phyloP scores from a whole-genome alignment of 1,284 basidiomycete genomes.

The Caloboletus firmus region DNA sequence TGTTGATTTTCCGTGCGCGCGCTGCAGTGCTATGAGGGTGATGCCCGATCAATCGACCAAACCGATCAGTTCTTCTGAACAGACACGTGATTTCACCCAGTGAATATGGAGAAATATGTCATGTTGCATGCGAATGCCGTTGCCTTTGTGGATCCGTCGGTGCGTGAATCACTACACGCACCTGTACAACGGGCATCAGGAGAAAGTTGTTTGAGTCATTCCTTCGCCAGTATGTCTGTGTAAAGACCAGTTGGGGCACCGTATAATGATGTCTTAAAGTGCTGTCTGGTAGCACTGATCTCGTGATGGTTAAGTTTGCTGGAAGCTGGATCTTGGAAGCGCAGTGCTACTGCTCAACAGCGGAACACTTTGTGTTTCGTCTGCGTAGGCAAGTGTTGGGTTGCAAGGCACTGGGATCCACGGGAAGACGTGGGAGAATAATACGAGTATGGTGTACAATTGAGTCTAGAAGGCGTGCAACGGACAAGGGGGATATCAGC shows the following conservation, averaged over 20 bases:
- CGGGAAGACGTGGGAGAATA: background rate
- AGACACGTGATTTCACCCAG: background rate
- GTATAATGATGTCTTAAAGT: background rate
- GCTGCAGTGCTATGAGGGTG: too few relatives aligned
- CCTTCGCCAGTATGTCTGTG: background rate
- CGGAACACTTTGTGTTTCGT: background rate
- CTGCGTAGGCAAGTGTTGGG: background rate
- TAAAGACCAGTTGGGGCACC: background rate
- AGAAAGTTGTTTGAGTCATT: background rate
- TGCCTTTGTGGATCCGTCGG: background rate
- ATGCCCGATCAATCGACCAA: too few relatives aligned
- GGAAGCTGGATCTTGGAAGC: background rate
- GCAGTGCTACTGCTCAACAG: background rate
- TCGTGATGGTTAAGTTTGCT: background rate
- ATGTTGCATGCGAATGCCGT: background rate
- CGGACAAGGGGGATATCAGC: background rate
- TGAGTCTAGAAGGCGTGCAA: slow-evolving; percentile 5
- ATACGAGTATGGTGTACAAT: slow-evolving; percentile 4
- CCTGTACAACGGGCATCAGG: background rate
- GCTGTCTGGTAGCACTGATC: background rate
- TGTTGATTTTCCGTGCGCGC: too few relatives aligned
- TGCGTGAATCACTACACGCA: background rate
- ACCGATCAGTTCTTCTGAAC: too few relatives aligned
- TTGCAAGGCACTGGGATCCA: background rate
- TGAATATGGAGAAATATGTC: background rate